Evolutionary conservation across 192 early-diverging fungal species (phyloP), one percentile per base, ranked within the genome.

Genomic region (Backusella tuberculispora): DNA sequence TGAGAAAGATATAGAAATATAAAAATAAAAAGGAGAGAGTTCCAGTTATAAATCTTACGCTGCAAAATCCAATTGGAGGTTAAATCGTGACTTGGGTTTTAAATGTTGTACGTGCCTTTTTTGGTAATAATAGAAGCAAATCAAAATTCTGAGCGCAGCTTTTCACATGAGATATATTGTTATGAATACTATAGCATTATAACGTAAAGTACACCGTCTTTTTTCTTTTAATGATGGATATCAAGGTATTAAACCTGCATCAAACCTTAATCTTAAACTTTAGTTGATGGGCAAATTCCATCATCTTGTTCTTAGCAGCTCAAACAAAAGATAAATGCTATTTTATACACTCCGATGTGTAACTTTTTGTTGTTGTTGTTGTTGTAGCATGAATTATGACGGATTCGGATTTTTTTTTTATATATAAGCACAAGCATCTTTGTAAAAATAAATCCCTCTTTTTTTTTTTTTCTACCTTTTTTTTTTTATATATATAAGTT

Each of bases 1-100:
- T 60, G 53, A 24, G 26, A 60, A 12, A 60, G 10, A 5, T 53
- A n/a, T 26, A 60, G 4, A 19, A 12, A 60, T 12, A 17, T 60
- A 60, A 26, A 60, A 60, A 60, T 60, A 60, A 60, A 60, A 17
- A 60, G 19, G 50, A 21, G 19, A 24, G 53, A 24, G 14, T 48
- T 56, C 29, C 29, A 34, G 29, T n/a, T 10, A 10, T 60, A 26
- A 24, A 60, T 24, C 24, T 4, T 21, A 60, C 26, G 53, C 26
- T 60, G 53, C 53, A 60, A 60, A 60, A 26, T 60, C 21, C 53
- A 60, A 60, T 60, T 60, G 53, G 53, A 60, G 21, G 21, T 21
- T 26, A 24, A 24, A 60, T 26, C 10, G 53, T 60, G 53, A 60
- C 53, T 24, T 60, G 8, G 53, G 3, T 60, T 60, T 60, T 26